Conservation (phyloP, 768 basidiomycete genomes). For the Porpolomopsis calyptriformis region DNA sequence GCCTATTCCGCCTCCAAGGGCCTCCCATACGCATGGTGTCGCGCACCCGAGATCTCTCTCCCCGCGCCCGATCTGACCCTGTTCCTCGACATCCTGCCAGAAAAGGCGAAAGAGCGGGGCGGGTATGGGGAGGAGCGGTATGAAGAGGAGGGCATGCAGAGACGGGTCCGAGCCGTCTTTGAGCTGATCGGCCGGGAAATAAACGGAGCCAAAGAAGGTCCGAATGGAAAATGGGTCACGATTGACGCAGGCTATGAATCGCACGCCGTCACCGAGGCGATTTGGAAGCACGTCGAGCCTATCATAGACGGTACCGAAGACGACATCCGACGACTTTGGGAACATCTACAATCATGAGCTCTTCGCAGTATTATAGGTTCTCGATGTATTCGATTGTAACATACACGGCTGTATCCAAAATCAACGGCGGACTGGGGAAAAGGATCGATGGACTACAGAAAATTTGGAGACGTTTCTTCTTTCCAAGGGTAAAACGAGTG, state of each 20-base stretch:
- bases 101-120: constrained; percentile 53
- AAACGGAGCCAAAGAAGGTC: constrained; percentile 11
- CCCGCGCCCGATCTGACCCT: constrained; percentile 83
- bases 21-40: constrained; percentile 75
- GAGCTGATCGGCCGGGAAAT: constrained; percentile 46
- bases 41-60: constrained; percentile 73
- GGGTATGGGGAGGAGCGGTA: constrained; percentile 86
- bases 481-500: background rate
- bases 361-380: background rate
- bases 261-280: constrained; percentile 40
- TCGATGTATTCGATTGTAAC: background rate
- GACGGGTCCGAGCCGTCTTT: constrained; percentile 51
- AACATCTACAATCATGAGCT: background rate
- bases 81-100: constrained; percentile 76
- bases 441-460: background rate
- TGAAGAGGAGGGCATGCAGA: constrained; percentile 71
- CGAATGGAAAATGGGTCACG: constrained; percentile 35
- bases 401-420: background rate
- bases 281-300: constrained; percentile 45
- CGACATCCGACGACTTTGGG: constrained; percentile 42
- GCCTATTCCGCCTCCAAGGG: constrained; percentile 72
- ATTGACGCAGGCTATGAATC: constrained; percentile 47
- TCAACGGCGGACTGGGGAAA: background rate
- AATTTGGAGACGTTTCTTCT: background rate
- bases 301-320: constrained; percentile 28